Evolutionary conservation across 768 basidiomycete genomes (phyloP), one percentile per base, ranked within the genome.

Genomic region (Calocera viscosa): DNA sequence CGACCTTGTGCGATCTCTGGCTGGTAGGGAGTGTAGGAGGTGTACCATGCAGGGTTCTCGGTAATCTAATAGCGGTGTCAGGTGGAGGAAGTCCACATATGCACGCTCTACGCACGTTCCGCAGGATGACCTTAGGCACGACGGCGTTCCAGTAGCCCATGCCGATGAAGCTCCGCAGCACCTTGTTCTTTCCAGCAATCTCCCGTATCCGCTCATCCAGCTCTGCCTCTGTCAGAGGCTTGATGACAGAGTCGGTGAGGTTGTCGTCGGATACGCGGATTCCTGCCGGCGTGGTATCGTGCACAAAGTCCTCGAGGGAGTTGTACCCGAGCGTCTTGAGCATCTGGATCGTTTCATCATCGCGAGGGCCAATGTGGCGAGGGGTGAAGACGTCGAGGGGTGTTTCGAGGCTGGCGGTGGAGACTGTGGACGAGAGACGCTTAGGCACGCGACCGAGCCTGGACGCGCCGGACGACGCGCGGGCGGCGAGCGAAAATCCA

Each of bases 1-100:
- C 95, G 95, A 41, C 94, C 95, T 85, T 99, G 95, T n/a, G 95
- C 87, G 75, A 98, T 89, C 81, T 99, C 95, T 0, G 95, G 94
- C 73, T 96, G 93, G 77, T 94, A 94, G 1, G 93, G 92, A 0
- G 94, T 94, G 76, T 95, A 94, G 17, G 89, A 91, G 5, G 94
- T 97, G 76, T 97, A 98, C 95, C 95, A 99, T 2, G 89, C 91
- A 30, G 94, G 95, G 74, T 95, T 98, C 77, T 99, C 94, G 80
- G 88, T 86, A 68, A 91, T 79, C 90, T 91, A 53, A 32, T 22
- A 65, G 63, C 65, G 64, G 28, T 64, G 35, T 63, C 17, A 49
- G 49, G n/a, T 64, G 66, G 17, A 35, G 39, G 24, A 32, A 12
- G 75, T 28, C 49, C 17, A 47, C 1, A 19, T 32, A 35, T 24